phyloP scores from a whole-genome alignment of 495 filamentous ascomycete genomes.

The Hypomontagnella submonticulosa region DNA sequence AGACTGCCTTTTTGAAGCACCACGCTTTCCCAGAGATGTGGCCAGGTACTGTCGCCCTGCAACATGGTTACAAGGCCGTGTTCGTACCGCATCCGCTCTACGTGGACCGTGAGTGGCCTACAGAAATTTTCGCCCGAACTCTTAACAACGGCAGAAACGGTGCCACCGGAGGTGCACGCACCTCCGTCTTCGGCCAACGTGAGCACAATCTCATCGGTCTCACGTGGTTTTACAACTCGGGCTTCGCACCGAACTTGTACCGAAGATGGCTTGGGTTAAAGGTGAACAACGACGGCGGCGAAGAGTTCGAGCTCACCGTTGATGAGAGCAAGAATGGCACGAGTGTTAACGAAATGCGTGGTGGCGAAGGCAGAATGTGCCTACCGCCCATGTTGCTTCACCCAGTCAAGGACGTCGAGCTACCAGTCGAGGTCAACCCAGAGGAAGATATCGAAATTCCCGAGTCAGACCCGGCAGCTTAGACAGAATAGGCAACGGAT shows the following conservation, averaged over 20 bases:
- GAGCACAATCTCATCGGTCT: slow-evolving; percentile 91
- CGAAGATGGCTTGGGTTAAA: slow-evolving; percentile 86
- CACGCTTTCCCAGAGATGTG: slow-evolving; percentile 98
- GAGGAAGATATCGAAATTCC: slow-evolving; percentile 46
- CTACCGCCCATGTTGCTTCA: slow-evolving; percentile 91
- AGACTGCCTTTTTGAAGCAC: slow-evolving; percentile 82
- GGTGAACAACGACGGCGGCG: slow-evolving; percentile 87
- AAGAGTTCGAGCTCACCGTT: slow-evolving; percentile 76
- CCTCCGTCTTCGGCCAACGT: slow-evolving; percentile 81
- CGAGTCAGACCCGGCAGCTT: slow-evolving; percentile 53
- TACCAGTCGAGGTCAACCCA: slow-evolving; percentile 71
- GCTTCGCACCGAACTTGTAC: slow-evolving; percentile 85
- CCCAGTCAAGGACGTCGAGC: slow-evolving; percentile 86
- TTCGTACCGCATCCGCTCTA: slow-evolving; percentile 92
- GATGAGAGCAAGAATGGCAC: slow-evolving; percentile 61
- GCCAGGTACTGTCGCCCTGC: slow-evolving; percentile 84
- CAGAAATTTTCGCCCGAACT: slow-evolving; percentile 77
- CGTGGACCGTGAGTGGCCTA: slow-evolving; percentile 90
- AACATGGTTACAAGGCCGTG: slow-evolving; percentile 96
- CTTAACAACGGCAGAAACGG: slow-evolving; percentile 90
- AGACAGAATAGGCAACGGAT: slow-evolving; percentile 5
- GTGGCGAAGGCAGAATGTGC: slow-evolving; percentile 88
- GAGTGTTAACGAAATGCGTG: slow-evolving; percentile 60
- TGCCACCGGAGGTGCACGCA: slow-evolving; percentile 74
- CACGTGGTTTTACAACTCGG: slow-evolving; percentile 95